These are phyloP conservation scores for Brachypodium distachyon DNA, from an alignment of 202 grass and related monocot species.

Conservation along the genomic window DNA sequence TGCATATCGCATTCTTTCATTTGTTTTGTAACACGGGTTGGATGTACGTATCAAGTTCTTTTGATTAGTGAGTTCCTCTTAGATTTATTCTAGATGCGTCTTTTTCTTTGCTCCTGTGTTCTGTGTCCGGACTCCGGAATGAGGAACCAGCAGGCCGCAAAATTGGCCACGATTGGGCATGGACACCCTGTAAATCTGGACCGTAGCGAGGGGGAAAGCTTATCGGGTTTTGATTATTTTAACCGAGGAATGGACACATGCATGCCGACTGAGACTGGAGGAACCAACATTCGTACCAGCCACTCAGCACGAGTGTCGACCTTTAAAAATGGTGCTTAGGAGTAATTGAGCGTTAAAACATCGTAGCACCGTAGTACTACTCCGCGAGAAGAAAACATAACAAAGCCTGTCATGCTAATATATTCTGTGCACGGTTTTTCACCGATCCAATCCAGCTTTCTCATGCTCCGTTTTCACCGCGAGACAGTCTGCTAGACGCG, in stretches of 20 bases:
- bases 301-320: too few relatives aligned
- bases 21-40: constrained; percentile 13
- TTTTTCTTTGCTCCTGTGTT: background rate
- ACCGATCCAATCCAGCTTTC: too few relatives aligned
- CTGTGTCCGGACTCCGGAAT: background rate
- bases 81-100: background rate
- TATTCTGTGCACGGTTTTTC: too few relatives aligned
- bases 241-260: background rate
- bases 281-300: constrained; percentile 1
- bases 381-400: too few relatives aligned
- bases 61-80: background rate
- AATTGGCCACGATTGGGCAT: background rate
- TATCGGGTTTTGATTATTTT: background rate
- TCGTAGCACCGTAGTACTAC: too few relatives aligned
- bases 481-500: background rate
- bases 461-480: background rate
- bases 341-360: too few relatives aligned
- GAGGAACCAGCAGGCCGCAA: too few relatives aligned
- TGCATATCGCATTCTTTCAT: constrained; percentile 36
- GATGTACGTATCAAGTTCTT: constrained; percentile 6
- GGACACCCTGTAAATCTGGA: background rate
- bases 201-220: background rate
- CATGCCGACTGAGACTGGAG: background rate
- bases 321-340: too few relatives aligned
- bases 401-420: too few relatives aligned